Evolutionary conservation across 2,329 filamentous ascomycete species (phyloP).

Genomic region (Diplodia mutila): DNA sequence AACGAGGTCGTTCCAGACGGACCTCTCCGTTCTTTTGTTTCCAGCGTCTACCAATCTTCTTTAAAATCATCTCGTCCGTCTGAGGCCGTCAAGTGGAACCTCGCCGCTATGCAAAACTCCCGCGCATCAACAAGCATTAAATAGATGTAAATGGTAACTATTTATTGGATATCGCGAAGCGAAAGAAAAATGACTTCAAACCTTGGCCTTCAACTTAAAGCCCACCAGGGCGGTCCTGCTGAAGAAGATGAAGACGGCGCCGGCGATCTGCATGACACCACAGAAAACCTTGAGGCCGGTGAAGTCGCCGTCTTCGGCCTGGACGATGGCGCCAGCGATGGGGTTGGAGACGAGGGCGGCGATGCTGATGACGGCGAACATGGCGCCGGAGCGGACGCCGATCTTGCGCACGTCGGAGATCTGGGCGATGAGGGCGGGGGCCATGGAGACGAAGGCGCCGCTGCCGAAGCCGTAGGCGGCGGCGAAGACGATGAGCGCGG

Average conservation of each 20-base stretch:
- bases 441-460: slow-evolving; percentile 67
- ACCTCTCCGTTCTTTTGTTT: background rate
- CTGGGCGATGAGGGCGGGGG: slow-evolving; percentile 68
- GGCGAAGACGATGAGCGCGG: slow-evolving; percentile 65
- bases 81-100: background rate
- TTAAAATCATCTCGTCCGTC: background rate
- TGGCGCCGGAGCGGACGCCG: slow-evolving; percentile 67
- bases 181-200: slow-evolving; percentile 23
- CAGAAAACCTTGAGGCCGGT: slow-evolving; percentile 68
- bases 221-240: slow-evolving; percentile 36
- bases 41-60: slow-evolving; percentile 2
- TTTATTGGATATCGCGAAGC: background rate
- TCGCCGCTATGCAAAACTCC: background rate
- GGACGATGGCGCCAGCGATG: slow-evolving; percentile 59
- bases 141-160: background rate
- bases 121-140: background rate
- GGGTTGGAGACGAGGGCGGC: slow-evolving; percentile 70
- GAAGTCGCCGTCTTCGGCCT: slow-evolving; percentile 51
- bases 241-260: slow-evolving; percentile 40
- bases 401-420: slow-evolving; percentile 72
- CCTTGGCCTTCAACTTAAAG: slow-evolving; percentile 33
- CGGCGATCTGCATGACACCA: slow-evolving; percentile 57
- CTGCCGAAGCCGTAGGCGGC: slow-evolving; percentile 71
- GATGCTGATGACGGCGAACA: slow-evolving; percentile 65
- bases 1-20: slow-evolving; percentile 5